Evolutionary conservation across 129 eudicot genomes (phyloP).

Genomic region (Flaveria linearis): DNA sequence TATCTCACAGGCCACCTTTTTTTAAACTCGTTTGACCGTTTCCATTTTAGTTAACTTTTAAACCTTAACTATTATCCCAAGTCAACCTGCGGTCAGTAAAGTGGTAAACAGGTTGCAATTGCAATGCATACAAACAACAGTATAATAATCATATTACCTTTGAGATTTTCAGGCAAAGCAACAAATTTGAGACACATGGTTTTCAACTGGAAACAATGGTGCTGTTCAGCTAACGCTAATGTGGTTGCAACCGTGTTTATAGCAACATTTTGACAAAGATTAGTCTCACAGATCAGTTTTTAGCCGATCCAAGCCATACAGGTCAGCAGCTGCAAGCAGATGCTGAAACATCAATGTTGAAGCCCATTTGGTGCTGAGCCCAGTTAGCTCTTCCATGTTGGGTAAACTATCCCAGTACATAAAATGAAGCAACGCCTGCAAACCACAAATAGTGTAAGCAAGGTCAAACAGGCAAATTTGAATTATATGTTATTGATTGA

Average conservation of each 20-base stretch:
- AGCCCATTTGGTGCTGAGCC: constrained; percentile 59
- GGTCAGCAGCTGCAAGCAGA: constrained; percentile 88
- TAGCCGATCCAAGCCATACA: constrained; percentile 75
- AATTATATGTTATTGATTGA: not conserved
- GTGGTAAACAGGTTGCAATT: not conserved
- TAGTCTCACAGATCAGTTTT: constrained; percentile 66
- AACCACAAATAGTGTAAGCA: not conserved
- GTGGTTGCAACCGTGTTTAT: constrained; percentile 83
- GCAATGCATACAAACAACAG: not conserved
- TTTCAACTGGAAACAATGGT: constrained; percentile 74
- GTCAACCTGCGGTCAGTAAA: not conserved
- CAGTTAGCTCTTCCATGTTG: constrained; percentile 76
- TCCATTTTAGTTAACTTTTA: not conserved
- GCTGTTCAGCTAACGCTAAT: constrained; percentile 87
- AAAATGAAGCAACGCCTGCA: constrained; percentile 74
- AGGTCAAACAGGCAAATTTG: not conserved
- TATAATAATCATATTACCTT: constrained; percentile 39
- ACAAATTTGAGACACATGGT: constrained; percentile 74
- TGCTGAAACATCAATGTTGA: constrained; percentile 78
- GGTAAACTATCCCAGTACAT: constrained; percentile 78
- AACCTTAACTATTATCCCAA: not conserved
- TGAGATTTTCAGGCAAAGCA: constrained; percentile 73
- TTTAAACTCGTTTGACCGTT: not conserved
- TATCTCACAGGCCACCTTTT: not conserved
- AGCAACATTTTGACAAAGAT: constrained; percentile 68